Evolutionary conservation across 2,329 filamentous ascomycete species (phyloP).

Genomic region (Sporothrix dimorphospora): DNA sequence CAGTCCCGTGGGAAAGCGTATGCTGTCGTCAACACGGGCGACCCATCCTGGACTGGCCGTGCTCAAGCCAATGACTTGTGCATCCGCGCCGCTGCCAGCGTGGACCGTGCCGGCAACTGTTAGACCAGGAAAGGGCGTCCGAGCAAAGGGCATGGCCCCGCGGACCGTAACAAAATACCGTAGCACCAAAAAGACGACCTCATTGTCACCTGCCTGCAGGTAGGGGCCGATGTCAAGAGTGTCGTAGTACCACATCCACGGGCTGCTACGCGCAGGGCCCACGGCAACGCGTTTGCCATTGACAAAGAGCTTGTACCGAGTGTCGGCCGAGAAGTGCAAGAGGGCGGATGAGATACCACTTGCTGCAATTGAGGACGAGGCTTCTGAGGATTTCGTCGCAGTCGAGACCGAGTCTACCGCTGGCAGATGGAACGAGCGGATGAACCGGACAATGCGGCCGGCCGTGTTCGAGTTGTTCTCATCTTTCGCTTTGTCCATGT

Average conservation of each 20-base stretch:
- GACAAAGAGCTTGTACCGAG: slow-evolving; percentile 48
- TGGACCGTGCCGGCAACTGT: slow-evolving; percentile 36
- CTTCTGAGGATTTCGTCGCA: background rate
- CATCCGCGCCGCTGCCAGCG: background rate
- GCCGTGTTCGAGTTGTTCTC: slow-evolving; percentile 35
- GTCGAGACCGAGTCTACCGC: slow-evolving; percentile 25
- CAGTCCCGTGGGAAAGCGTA: slow-evolving; percentile 38
- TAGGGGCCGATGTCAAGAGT: slow-evolving; percentile 38
- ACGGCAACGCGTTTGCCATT: slow-evolving; percentile 44
- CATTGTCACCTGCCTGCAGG: slow-evolving; percentile 38
- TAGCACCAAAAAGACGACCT: slow-evolving; percentile 38
- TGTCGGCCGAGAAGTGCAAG: slow-evolving; percentile 44
- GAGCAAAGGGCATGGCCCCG: slow-evolving; percentile 41
- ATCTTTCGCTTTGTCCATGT: background rate
- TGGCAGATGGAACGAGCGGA: slow-evolving; percentile 36
- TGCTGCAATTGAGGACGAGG: slow-evolving; percentile 8
- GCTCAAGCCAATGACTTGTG: slow-evolving; percentile 21
- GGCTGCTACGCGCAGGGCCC: slow-evolving; percentile 44
- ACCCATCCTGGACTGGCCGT: slow-evolving; percentile 35
- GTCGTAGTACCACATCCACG: slow-evolving; percentile 43
- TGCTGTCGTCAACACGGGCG: slow-evolving; percentile 36
- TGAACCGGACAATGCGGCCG: slow-evolving; percentile 42
- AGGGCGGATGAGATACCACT: slow-evolving; percentile 11
- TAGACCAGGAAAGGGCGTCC: slow-evolving; percentile 38
- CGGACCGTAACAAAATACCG: slow-evolving; percentile 38